phyloP scores from a whole-genome alignment of 352 stramenopile genomes.

The Pythium vanterpoolii region DNA sequence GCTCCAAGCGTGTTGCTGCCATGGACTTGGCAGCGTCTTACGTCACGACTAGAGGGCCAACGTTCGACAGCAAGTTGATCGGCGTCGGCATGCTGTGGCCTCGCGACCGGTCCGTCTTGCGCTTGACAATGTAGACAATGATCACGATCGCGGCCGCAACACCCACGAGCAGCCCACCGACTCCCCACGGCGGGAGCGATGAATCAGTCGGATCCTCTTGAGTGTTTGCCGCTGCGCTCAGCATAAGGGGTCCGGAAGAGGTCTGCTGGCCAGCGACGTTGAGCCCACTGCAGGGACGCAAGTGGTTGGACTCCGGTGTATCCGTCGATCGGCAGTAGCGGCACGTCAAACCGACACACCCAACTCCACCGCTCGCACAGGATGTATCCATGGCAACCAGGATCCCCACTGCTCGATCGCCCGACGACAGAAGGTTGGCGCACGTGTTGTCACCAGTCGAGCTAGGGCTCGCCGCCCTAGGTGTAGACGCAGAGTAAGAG shows the following conservation, averaged over 20 bases:
- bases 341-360: constrained; percentile 8
- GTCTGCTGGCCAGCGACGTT: neutral
- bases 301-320: constrained; percentile 9
- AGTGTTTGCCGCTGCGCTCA: neutral
- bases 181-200: neutral
- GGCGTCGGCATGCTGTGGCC: neutral
- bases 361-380: constrained; percentile 14
- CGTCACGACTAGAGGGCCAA: neutral
- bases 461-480: neutral
- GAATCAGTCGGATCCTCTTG: neutral
- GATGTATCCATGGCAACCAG: constrained; percentile 2
- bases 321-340: constrained; percentile 10
- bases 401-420: neutral
- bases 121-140: neutral
- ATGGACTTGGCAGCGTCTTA: neutral
- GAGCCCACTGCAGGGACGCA: neutral
- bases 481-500: neutral
- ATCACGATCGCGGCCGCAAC: neutral
- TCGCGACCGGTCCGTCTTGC: neutral
- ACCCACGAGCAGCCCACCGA: neutral
- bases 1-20: neutral
- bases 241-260: neutral
- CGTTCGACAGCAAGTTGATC: neutral
- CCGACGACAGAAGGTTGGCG: constrained; percentile 1
- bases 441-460: neutral